phyloP scores from a whole-genome alignment of 2,329 filamentous ascomycete species.

The Xylariomycetidae sp. region DNA sequence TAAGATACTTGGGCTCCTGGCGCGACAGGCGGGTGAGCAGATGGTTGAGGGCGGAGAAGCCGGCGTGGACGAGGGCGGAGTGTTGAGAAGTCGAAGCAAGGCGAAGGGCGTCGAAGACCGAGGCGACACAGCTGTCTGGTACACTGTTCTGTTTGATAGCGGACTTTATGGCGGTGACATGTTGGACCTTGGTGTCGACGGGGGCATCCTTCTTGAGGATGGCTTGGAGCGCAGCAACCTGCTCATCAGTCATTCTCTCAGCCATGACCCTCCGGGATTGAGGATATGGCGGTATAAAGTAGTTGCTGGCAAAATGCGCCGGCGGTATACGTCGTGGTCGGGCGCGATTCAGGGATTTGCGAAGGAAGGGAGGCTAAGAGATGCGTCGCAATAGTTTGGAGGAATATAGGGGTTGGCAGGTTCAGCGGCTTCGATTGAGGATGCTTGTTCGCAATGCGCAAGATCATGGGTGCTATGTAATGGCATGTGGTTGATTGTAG shows the following conservation, averaged over 20 bases:
- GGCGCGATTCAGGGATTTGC: too few species aligned
- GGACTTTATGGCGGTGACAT: slow-evolving; percentile 73
- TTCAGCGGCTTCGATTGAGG: too few species aligned
- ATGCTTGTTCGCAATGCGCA: too few species aligned
- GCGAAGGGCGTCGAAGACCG: slow-evolving; percentile 78
- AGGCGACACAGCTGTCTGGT: slow-evolving; percentile 64
- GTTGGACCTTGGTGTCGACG: slow-evolving; percentile 65
- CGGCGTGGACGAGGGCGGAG: slow-evolving; percentile 71
- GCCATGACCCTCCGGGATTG: slow-evolving; percentile 35
- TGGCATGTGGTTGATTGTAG: too few species aligned
- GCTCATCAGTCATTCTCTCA: slow-evolving; percentile 55
- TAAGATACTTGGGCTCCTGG: slow-evolving; percentile 72
- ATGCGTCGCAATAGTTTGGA: too few species aligned
- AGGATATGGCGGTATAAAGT: slow-evolving; percentile 18
- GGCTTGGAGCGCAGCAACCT: slow-evolving; percentile 49
- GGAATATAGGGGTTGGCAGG: too few species aligned
- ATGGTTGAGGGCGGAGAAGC: slow-evolving; percentile 84
- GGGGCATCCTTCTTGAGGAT: slow-evolving; percentile 58
- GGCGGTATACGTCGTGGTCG: too few species aligned
- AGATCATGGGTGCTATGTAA: too few species aligned
- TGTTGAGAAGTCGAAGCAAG: slow-evolving; percentile 72
- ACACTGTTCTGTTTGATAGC: slow-evolving; percentile 91
- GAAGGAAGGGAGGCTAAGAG: too few species aligned
- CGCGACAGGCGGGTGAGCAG: slow-evolving; percentile 80
- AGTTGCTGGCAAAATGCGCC: slow-evolving; percentile 10